phyloP scores from a whole-genome alignment of 352 stramenopile species.

The Phytophthora aleatoria region DNA sequence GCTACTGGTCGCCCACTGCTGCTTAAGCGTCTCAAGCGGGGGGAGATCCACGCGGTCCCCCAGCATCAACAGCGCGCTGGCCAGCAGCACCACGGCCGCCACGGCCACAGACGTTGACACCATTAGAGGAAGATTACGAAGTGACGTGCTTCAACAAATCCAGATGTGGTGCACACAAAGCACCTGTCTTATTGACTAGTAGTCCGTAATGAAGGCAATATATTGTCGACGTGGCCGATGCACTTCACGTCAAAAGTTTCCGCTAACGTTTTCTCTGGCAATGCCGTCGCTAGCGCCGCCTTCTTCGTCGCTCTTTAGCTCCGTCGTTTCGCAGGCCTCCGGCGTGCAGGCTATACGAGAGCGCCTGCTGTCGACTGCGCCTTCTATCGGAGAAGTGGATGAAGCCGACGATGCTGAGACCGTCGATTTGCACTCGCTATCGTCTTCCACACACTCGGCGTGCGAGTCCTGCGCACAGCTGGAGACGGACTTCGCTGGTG shows the following conservation, averaged over 20 bases:
- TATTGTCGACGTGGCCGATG: neutral
- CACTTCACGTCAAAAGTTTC: constrained; percentile 3
- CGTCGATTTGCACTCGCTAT: constrained; percentile 37
- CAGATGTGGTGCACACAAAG: neutral
- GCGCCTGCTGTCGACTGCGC: constrained; percentile 45
- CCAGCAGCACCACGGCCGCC: constrained; percentile 46
- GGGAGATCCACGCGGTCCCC: constrained; percentile 53
- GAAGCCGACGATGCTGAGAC: constrained; percentile 51
- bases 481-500: constrained; percentile 74
- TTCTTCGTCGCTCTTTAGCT: constrained; percentile 43
- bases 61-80: constrained; percentile 54
- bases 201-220: neutral
- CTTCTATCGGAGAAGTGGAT: constrained; percentile 27
- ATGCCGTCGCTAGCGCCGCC: constrained; percentile 52
- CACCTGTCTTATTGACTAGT: neutral
- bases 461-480: constrained; percentile 62
- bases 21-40: constrained; percentile 38
- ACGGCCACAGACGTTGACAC: constrained; percentile 42
- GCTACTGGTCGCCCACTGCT: constrained; percentile 31
- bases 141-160: constrained; percentile 4
- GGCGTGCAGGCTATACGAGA: constrained; percentile 47
- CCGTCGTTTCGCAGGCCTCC: constrained; percentile 48
- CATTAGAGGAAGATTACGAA: constrained; percentile 27
- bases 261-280: neutral
- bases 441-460: constrained; percentile 38